These are phyloP conservation scores for Alloteropsis semialata DNA, from an alignment of 176 grass and related monocot genomes.

Conservation along the genomic window DNA sequence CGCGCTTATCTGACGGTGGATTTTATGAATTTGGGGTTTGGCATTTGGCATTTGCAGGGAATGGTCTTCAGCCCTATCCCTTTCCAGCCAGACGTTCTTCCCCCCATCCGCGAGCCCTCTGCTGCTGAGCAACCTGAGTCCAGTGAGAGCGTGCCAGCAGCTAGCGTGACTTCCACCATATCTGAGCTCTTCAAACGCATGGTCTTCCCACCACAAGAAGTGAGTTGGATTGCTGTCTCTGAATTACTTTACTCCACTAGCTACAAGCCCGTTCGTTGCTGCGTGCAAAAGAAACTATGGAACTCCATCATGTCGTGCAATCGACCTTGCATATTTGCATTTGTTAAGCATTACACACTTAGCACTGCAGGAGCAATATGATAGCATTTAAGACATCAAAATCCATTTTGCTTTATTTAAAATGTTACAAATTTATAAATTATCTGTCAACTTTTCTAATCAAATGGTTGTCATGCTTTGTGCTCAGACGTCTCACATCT, in stretches of 20 bases:
- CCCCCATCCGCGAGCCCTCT: slow-evolving; percentile 28
- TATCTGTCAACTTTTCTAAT: too few relatives aligned
- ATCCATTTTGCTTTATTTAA: too few relatives aligned
- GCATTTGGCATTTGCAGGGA: slow-evolving; percentile 50
- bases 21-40: background rate
- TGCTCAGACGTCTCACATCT: too few relatives aligned
- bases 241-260: background rate
- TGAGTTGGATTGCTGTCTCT: slow-evolving; percentile 27
- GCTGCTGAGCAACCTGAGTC: slow-evolving; percentile 32
- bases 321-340: too few relatives aligned
- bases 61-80: slow-evolving; percentile 76
- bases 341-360: too few relatives aligned
- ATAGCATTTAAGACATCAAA: too few relatives aligned
- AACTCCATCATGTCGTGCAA: too few relatives aligned
- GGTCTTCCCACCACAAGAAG: slow-evolving; percentile 53
- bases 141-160: background rate
- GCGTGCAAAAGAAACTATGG: too few relatives aligned
- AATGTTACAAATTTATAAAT: too few relatives aligned
- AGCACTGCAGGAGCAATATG: too few relatives aligned
- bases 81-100: slow-evolving; percentile 63
- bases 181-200: slow-evolving; percentile 58
- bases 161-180: slow-evolving; percentile 29
- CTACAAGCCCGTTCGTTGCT: too few relatives aligned
- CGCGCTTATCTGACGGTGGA: background rate
- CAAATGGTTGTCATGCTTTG: too few relatives aligned